These are phyloP conservation scores for Fagus crenata DNA, from an alignment of 306 rosid species.

Conservation along the genomic window DNA sequence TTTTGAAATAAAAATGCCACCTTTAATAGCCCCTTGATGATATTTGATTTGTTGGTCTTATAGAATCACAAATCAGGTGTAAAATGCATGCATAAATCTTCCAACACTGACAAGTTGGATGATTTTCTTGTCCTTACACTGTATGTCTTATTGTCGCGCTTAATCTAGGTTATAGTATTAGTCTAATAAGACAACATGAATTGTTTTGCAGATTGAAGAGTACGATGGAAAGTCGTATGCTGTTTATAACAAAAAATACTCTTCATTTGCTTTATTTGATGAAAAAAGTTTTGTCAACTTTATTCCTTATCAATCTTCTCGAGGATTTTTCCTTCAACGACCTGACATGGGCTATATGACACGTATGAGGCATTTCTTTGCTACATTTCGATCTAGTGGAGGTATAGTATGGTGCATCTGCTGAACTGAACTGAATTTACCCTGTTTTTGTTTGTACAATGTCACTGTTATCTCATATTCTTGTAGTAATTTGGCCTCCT, in stretches of 20 bases:
- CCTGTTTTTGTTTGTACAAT: not conserved
- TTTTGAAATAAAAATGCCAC: not conserved
- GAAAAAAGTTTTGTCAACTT: not conserved
- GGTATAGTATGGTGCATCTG: not conserved
- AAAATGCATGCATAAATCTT: not conserved
- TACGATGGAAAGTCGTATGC: not conserved
- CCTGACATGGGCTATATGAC: not conserved
- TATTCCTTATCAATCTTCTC: constrained; percentile 2
- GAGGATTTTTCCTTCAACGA: not conserved
- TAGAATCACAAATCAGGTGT: not conserved
- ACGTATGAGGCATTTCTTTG: not conserved
- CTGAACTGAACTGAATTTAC: too few species aligned
- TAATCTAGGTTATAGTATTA: not conserved
- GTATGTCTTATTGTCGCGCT: not conserved
- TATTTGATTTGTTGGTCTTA: not conserved
- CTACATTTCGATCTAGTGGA: not conserved
- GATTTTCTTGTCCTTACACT: not conserved
- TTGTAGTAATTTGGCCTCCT: not conserved
- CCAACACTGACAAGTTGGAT: not conserved
- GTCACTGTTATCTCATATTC: not conserved
- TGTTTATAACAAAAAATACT: not conserved
- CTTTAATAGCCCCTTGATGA: not conserved
- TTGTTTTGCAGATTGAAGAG: constrained; percentile 1
- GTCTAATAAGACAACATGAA: not conserved
- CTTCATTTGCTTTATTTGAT: not conserved